phyloP scores from a whole-genome alignment of 2,329 filamentous ascomycete species.

The Fusarium tjaetaba region DNA sequence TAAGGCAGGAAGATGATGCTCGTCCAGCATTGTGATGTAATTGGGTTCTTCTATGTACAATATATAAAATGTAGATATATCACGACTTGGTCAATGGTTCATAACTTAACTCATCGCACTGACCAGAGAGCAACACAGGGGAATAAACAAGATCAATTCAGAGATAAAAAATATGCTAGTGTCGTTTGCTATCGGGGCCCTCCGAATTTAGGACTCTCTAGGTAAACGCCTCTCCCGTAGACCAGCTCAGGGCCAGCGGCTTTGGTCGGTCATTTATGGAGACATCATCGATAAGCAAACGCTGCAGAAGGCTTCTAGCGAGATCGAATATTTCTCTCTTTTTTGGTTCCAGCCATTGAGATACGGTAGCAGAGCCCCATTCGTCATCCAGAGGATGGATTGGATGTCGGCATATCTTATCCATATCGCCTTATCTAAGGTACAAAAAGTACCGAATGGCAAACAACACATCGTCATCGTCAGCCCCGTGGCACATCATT shows the following conservation, averaged over 20 bases:
- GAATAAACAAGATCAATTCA: constrained; percentile 5
- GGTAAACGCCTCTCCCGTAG: constrained; percentile 34
- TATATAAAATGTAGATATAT: constrained; percentile 6
- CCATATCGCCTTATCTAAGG: constrained; percentile 16
- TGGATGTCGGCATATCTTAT: constrained; percentile 27
- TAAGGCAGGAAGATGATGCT: constrained; percentile 9
- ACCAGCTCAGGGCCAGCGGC: constrained; percentile 22
- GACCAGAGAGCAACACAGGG: constrained; percentile 2
- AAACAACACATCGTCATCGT: constrained; percentile 1
- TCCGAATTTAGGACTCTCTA: constrained; percentile 26
- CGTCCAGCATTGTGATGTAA: constrained; percentile 19
- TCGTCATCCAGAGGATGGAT: neutral
- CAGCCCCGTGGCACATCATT: constrained; percentile 6
- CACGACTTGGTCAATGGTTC: neutral
- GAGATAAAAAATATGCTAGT: constrained; percentile 15
- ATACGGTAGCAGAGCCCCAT: constrained; percentile 29
- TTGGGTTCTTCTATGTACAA: neutral
- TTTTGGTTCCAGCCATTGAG: neutral
- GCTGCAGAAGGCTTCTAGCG: constrained; percentile 26
- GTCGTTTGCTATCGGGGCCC: constrained; percentile 17
- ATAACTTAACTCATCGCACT: neutral
- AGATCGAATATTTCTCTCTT: constrained; percentile 17
- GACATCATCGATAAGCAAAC: constrained; percentile 23
- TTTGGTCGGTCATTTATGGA: constrained; percentile 38
- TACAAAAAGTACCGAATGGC: neutral